Evolutionary conservation across 768 basidiomycete species (phyloP), one percentile per base, ranked within the genome.

Genomic region (Macrolepiota dolichaula): DNA sequence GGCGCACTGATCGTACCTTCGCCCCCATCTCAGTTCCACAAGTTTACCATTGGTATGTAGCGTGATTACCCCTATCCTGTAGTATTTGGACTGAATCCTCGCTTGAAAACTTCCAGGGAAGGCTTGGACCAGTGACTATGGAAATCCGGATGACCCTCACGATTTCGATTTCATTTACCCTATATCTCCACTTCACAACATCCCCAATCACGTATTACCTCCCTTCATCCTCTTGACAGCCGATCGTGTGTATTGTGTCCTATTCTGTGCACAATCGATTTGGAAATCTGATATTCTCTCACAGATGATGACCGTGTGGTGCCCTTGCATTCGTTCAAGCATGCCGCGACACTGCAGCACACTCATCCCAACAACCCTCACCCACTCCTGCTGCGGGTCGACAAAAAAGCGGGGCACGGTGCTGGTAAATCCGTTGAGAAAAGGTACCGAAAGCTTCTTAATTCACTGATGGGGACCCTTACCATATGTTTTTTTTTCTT

Each of bases 291-390:
- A 51, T n/a, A 52, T 35, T 10, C 49, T 42, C 40, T 22, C 35
- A 12, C 66, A 91, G 90, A 91, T 63, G 92, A 93, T 65, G 90
- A 92, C 67, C 87, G 92, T 36, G 92, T 94, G n/a, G 91, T 93
- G 4, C 90, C 91, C 1, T 76, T 91, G 69, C 92, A 93, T 72
- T 90, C 91, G 9, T 92, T 90, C 82, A 94, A 94, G 73, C 79
- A 85, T 54, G 86, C 87, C 0, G 92, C 92, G 15, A 85, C 85
- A n/a, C 75, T 93, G 38, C 92, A 94, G 69, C 74, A 93, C 68
- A 74, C 72, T 1, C 72, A 84, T 1, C 79, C 88, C 1, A 66
- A 85, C 50, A 94, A 92, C 70, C 82, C 84, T 0, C 73, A 91
- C 66, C 92, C 92, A 4, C 76, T 94, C 12, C 77, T 94, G 19